Evolutionary conservation across 2,329 filamentous ascomycete genomes (phyloP), one percentile per base, ranked within the genome.

Genomic region (Hyphodiscus sp.): DNA sequence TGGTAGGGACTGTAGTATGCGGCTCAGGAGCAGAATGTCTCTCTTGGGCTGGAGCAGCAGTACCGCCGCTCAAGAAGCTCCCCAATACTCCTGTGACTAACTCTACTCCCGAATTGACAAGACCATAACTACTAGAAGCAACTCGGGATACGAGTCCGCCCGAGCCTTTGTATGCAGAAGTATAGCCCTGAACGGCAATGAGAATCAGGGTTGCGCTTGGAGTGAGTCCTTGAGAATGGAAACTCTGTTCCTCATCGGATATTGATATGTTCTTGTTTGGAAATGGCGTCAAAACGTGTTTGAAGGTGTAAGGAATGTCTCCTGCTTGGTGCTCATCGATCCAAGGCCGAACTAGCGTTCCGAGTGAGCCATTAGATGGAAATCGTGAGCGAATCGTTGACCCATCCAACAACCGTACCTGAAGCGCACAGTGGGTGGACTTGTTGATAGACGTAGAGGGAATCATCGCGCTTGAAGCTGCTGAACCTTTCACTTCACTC

Each of bases 151-250:
- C 30, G 16, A 64, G 11, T 1, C 66, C 59, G 53, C 33, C 53
- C 16, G 55, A 42, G 55, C 68, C 65, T 1, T 71, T 67, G 63
- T 87, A 87, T 1, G 83, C 82, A 20, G 81, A 76, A 1, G 77
- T 78, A 60, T 78, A 84, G 1, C 76, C 76, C 38, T 78, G 75
- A 1, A 90, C 79, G 0, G 89, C 89, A 0, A 92, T 79, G 46
- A 96, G 80, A 10, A 96, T 83, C 2, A 96, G 75, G 0, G 89
- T 97, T 1, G 90, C 87, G 5, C 83, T 91, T 0, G 91, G 91
- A 0, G 82, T 78, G 0, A 96, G 75, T 1, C 84, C 88, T 8
- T 96, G 76, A 5, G 87, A 83, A 15, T 76, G 72, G 0, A 96
- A 76, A 0, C 78, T 76, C 59, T 84, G 75, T 38, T 76, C 77